Base-by-base conservation (phyloP, 129 eudicot species). In the Ambrosia trifida region DNA sequence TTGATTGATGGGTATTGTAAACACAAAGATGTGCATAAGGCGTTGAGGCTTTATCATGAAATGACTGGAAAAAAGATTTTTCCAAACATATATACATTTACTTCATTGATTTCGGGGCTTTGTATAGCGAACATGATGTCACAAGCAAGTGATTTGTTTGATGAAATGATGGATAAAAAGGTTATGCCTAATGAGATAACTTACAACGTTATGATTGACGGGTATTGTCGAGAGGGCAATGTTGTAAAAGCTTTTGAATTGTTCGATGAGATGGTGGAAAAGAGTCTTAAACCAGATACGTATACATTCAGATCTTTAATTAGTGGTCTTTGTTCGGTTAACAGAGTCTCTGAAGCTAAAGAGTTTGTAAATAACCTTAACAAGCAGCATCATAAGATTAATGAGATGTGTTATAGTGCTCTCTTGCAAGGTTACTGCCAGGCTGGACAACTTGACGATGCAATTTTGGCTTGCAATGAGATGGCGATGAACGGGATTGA, bases 171-270 rank as follows among this genome's bases (percentile, higher is more conserved):
- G 45, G 82, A 85, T 64, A 81, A 45, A 72, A 76, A 80, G 66
- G 82, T 94, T 3, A 49, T 36, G 14, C 97, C 93, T 10, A 94
- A 83, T 70, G 93, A 89, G 81, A 81, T 87, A 19, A 94, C 99
- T 11, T 94, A 94, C 51, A 94, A 89, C 74, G 89, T 94, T 35
- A 78, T 94, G 80, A 94, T 94, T 43, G 96, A 90, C 35, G 99
- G 97, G 14, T 54, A 79, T 54, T 87, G 89, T 69, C 85, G 69
- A 79, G 83, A 68, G 60, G 89, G 92, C 7, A 82, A 90, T 59
- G 63, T 72, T 0, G 74, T 66, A 58, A 84, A 72, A 69, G 99
- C 96, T 20, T 94, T 89, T 44, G 81, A 83, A 58, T 67, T 90
- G 83, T 67, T 82, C 38, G 79, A 84, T 46, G 85, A 94, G 47